Percentiles rank a stretch among this genome's conserved stretches.
phyloP scores from a whole-genome alignment of 2,329 filamentous ascomycete species.

The Diaporthe helianthi region DNA sequence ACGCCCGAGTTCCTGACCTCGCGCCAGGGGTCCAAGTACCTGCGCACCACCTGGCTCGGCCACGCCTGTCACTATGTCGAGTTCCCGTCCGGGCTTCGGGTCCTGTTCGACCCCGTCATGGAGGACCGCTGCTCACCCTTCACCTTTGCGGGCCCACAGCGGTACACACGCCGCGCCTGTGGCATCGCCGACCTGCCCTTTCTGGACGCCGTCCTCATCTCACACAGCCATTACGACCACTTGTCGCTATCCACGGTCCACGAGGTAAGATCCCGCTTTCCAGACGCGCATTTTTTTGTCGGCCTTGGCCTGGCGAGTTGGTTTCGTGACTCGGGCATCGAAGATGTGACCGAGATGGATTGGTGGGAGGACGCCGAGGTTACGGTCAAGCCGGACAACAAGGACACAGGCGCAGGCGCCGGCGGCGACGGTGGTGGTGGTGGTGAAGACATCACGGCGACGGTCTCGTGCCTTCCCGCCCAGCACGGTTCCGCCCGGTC shows the following conservation, averaged over 20 bases:
- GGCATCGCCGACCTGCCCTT: constrained; percentile 77
- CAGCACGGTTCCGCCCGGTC: constrained; percentile 81
- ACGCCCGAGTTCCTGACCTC: constrained; percentile 71
- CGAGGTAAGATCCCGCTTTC: constrained; percentile 74
- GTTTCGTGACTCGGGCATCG: constrained; percentile 75
- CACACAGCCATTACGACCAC: constrained; percentile 94
- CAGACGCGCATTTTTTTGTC: constrained; percentile 86
- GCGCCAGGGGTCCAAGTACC: constrained; percentile 54
- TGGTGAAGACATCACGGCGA: constrained; percentile 68
- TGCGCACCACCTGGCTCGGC: constrained; percentile 92
- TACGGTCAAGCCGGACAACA: constrained; percentile 54
- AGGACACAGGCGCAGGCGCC: constrained; percentile 42
- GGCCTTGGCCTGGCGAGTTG: constrained; percentile 83
- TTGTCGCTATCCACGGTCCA: constrained; percentile 78
- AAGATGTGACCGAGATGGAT: constrained; percentile 86
- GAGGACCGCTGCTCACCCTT: constrained; percentile 85
- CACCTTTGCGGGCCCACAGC: constrained; percentile 72
- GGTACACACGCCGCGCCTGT: constrained; percentile 81
- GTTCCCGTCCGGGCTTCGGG: constrained; percentile 83
- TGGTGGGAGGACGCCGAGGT: constrained; percentile 91
- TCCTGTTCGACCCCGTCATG: constrained; percentile 94
- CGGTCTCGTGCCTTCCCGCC: constrained; percentile 79
- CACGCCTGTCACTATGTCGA: constrained; percentile 95
- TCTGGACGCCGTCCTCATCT: constrained; percentile 81
- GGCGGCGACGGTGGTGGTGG: too few species aligned